phyloP scores from a whole-genome alignment of 306 rosid genomes.

The Pueraria montana region DNA sequence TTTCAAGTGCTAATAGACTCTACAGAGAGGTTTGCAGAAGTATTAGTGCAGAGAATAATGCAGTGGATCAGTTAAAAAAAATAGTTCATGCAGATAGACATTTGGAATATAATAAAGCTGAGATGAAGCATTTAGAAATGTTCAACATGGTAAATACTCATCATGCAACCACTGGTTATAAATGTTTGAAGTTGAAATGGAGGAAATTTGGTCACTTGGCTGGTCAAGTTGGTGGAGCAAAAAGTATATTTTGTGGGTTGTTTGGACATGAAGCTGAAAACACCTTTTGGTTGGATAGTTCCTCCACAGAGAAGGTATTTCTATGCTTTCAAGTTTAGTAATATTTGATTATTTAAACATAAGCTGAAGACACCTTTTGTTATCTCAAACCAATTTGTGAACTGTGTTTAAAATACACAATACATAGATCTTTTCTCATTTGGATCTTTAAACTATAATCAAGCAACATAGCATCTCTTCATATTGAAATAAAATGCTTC shows the following conservation, averaged over 20 bases:
- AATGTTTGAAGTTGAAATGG: slow-evolving; percentile 86
- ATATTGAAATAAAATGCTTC: slow-evolving; percentile 22
- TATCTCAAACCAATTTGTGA: slow-evolving; percentile 16
- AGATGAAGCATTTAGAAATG: slow-evolving; percentile 48
- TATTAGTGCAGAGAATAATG: slow-evolving; percentile 48
- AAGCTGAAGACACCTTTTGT: slow-evolving; percentile 31
- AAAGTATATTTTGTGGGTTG: slow-evolving; percentile 75
- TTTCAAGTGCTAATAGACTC: slow-evolving; percentile 56
- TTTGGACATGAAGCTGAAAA: slow-evolving; percentile 85
- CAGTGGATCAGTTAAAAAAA: slow-evolving; percentile 46
- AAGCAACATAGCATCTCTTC: slow-evolving; percentile 21
- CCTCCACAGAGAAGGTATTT: slow-evolving; percentile 91
- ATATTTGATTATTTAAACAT: slow-evolving; percentile 16
- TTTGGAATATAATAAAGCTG: slow-evolving; percentile 43
- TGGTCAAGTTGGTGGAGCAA: slow-evolving; percentile 85
- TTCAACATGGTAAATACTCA: slow-evolving; percentile 53
- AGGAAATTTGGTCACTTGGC: slow-evolving; percentile 78
- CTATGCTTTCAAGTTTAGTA: slow-evolving; percentile 31
- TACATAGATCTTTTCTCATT: slow-evolving; percentile 15
- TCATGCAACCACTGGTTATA: slow-evolving; percentile 58
- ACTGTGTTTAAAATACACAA: neutral
- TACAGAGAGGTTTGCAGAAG: slow-evolving; percentile 58
- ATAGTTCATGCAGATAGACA: slow-evolving; percentile 48
- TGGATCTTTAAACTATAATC: slow-evolving; percentile 19
- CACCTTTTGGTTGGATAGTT: slow-evolving; percentile 99